Evolutionary conservation across 2,329 filamentous ascomycete species (phyloP).

Genomic region (Colletotrichum spinosum): DNA sequence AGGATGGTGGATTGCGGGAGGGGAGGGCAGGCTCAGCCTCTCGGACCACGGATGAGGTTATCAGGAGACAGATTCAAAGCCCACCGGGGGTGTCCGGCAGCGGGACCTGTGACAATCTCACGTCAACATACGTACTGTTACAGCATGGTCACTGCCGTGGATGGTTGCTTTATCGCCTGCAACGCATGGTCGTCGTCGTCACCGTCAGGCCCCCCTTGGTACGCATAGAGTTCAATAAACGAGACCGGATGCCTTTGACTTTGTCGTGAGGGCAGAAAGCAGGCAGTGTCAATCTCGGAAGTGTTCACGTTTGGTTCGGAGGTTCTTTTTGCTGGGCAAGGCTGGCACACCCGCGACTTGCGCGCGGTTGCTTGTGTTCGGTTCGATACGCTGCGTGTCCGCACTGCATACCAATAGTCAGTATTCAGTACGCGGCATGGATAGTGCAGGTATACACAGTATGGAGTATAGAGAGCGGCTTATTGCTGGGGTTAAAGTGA

Average conservation of each 20-base stretch:
- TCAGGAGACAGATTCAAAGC: slow-evolving; percentile 17
- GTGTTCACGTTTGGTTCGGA: slow-evolving; percentile 16
- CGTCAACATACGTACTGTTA: no score
- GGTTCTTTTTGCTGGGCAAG: background rate
- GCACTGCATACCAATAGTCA: no score
- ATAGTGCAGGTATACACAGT: no score
- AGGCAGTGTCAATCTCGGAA: slow-evolving; percentile 20
- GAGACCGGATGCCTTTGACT: slow-evolving; percentile 12
- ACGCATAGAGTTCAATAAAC: background rate
- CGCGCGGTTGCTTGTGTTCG: no score
- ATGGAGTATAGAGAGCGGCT: background rate
- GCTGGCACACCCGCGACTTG: no score
- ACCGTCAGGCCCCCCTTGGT: slow-evolving; percentile 15
- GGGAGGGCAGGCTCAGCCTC: slow-evolving; percentile 19
- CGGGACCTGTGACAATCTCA: no score
- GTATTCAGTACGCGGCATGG: no score
- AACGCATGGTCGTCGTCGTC: slow-evolving; percentile 14
- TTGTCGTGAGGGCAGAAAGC: slow-evolving; percentile 10
- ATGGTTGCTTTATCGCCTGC: background rate
- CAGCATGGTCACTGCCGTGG: background rate
- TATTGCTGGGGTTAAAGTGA: slow-evolving; percentile 27
- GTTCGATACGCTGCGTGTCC: no score
- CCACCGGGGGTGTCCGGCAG: slow-evolving; percentile 11
- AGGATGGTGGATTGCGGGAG: slow-evolving; percentile 19
- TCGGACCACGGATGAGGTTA: slow-evolving; percentile 18